phyloP scores from a whole-genome alignment of 129 eudicot species.

The Saposhnikovia divaricata region DNA sequence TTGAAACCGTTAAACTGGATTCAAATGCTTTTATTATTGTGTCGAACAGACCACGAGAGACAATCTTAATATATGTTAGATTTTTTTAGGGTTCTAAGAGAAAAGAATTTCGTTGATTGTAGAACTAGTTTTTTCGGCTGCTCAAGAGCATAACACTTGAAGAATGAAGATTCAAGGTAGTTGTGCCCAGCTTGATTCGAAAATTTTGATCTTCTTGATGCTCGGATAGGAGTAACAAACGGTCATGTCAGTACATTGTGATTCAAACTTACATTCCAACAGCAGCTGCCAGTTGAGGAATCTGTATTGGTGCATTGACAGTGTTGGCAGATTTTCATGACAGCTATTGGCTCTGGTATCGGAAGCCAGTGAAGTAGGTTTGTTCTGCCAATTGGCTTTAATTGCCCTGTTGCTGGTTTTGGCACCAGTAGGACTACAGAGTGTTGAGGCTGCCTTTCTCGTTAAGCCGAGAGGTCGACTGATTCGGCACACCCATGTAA shows the following conservation, averaged over 20 bases:
- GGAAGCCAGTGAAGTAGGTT: constrained; percentile 86
- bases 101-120: too few species aligned
- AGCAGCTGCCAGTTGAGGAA: constrained; percentile 92
- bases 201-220: not conserved
- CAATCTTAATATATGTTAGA: too few species aligned
- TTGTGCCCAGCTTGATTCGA: too few species aligned
- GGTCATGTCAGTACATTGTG: constrained; percentile 95
- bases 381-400: constrained; percentile 48
- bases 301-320: constrained; percentile 87
- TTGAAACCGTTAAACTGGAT: too few species aligned
- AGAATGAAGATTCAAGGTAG: too few species aligned
- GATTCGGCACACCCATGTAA: not conserved
- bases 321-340: constrained; percentile 96
- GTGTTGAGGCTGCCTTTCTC: not conserved
- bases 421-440: too few species aligned
- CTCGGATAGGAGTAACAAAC: constrained; percentile 68
- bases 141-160: too few species aligned
- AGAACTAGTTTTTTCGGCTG: too few species aligned
- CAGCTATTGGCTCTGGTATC: constrained; percentile 78
- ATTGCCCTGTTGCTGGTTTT: not conserved
- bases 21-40: too few species aligned
- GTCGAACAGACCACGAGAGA: too few species aligned
- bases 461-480: not conserved
- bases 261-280: constrained; percentile 79
- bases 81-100: too few species aligned